These are phyloP conservation scores for Achaetomiella virescens DNA, from an alignment of 495 filamentous ascomycete genomes.

Conservation along the genomic window DNA sequence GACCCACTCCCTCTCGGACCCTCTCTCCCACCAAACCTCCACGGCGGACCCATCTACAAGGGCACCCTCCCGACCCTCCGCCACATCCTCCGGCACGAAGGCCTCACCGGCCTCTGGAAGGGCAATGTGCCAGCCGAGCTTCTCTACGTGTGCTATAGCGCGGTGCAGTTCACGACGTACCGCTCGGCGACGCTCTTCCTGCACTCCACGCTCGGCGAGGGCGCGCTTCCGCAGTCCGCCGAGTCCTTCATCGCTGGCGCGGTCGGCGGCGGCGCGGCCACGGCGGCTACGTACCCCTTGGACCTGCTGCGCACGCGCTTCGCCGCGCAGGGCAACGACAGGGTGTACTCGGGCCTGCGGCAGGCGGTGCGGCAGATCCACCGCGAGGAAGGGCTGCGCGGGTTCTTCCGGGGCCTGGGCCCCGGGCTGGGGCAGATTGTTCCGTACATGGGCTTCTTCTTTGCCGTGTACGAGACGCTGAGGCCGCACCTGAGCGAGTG, in stretches of 20 bases:
- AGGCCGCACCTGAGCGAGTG: constrained; percentile 46
- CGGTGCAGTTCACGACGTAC: constrained; percentile 88
- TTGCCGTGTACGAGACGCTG: constrained; percentile 75
- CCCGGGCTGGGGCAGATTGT: constrained; percentile 81
- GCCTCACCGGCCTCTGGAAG: constrained; percentile 88
- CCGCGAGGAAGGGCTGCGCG: constrained; percentile 63
- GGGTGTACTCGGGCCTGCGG: constrained; percentile 64
- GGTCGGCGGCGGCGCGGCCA: constrained; percentile 70
- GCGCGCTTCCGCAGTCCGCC: constrained; percentile 45
- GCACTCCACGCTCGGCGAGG: constrained; percentile 31
- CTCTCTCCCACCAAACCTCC: constrained; percentile 45
- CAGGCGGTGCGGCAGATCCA: constrained; percentile 65
- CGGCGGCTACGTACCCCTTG: constrained; percentile 81
- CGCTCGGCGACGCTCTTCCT: constrained; percentile 60
- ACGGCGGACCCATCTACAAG: constrained; percentile 62
- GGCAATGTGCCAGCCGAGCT: constrained; percentile 93
- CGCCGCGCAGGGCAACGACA: constrained; percentile 84
- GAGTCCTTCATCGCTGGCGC: constrained; percentile 76
- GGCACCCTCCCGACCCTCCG: constrained; percentile 73
- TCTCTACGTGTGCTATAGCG: constrained; percentile 85
- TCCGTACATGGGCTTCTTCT: constrained; percentile 95
- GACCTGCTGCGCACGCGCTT: constrained; percentile 93
- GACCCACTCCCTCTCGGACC: constrained; percentile 69
- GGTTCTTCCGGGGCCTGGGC: constrained; percentile 80
- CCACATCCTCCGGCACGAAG: constrained; percentile 70